Conservation (phyloP, 2,329 filamentous ascomycete genomes). For the Botryotinia convoluta region DNA sequence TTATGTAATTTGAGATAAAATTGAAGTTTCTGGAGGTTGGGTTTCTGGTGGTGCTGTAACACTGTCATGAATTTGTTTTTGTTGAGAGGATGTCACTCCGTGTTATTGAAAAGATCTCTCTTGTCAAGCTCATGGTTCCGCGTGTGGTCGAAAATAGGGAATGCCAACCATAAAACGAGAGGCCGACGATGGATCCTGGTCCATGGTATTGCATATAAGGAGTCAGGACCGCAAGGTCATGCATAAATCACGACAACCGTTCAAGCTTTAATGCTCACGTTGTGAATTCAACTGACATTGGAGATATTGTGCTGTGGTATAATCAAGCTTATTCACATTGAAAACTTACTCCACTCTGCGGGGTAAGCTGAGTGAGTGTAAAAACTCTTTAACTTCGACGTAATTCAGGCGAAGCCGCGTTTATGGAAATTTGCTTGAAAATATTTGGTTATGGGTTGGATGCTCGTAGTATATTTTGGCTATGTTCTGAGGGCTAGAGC, state of each 20-base stretch:
- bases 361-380: no score
- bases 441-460: not conserved
- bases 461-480: not conserved
- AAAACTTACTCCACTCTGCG: not conserved
- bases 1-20: not conserved
- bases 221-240: not conserved
- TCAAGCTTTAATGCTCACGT: not conserved
- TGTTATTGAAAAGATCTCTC: not conserved
- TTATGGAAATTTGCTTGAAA: not conserved
- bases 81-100: not conserved
- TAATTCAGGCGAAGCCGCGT: not conserved
- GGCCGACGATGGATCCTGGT: not conserved
- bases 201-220: not conserved
- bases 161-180: not conserved
- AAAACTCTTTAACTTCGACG: not conserved
- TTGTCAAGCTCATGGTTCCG: not conserved
- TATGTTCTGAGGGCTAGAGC: not conserved
- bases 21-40: not conserved
- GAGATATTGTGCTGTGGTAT: not conserved
- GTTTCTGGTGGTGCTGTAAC: not conserved
- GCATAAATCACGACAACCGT: not conserved
- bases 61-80: not conserved
- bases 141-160: not conserved
- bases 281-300: no score
- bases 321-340: not conserved